phyloP scores from a whole-genome alignment of 495 filamentous ascomycete genomes.

The Jackrogersella minutella region DNA sequence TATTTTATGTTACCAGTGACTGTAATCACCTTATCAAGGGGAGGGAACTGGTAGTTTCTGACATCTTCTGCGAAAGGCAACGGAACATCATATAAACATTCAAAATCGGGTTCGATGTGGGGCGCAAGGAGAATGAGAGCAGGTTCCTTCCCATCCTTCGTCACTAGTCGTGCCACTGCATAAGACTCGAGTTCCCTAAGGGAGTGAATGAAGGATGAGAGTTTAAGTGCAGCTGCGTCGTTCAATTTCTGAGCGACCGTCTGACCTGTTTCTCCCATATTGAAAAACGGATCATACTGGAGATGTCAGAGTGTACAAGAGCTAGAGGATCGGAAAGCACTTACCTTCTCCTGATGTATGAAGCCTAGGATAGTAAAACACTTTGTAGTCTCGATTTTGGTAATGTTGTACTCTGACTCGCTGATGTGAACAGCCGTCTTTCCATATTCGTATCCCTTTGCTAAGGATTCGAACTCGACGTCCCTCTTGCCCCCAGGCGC shows the following conservation, averaged over 20 bases:
- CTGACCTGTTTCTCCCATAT: constrained; percentile 78
- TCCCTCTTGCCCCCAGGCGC: constrained; percentile 83
- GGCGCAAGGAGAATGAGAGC: constrained; percentile 82
- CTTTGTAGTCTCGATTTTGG: constrained; percentile 77
- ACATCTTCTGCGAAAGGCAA: constrained; percentile 96
- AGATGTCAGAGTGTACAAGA: constrained; percentile 17
- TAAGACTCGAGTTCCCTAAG: constrained; percentile 87
- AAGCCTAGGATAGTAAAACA: constrained; percentile 87
- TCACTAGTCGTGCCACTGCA: constrained; percentile 84
- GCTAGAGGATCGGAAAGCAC: neutral
- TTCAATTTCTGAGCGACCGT: constrained; percentile 78
- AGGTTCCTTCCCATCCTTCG: constrained; percentile 80
- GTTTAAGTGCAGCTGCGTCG: constrained; percentile 75
- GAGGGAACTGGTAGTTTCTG: constrained; percentile 86
- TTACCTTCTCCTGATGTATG: constrained; percentile 74
- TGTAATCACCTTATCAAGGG: constrained; percentile 86
- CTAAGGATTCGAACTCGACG: constrained; percentile 82
- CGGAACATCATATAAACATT: constrained; percentile 89
- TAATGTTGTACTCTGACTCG: constrained; percentile 81
- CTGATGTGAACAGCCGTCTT: constrained; percentile 89
- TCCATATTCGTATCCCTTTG: constrained; percentile 94
- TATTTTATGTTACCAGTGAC: constrained; percentile 84
- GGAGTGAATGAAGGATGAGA: constrained; percentile 90
- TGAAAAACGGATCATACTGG: constrained; percentile 85
- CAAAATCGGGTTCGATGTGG: constrained; percentile 82